Conservation (phyloP, 2,329 filamentous ascomycete species). For the Scorias spongiosa region DNA sequence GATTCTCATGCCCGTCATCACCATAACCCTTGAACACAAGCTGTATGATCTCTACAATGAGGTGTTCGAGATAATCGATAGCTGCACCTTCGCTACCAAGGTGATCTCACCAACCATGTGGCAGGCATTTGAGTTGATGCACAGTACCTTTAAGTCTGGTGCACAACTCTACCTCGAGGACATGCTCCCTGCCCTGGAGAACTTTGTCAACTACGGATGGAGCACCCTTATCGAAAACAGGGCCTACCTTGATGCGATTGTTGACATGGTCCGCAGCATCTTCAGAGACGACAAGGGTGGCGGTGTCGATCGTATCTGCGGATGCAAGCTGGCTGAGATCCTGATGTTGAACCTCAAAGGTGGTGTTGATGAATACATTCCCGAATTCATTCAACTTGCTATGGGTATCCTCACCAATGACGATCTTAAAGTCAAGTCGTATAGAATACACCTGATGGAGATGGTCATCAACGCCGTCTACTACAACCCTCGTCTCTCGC, state of each 20-base stretch:
- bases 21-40: conserved; percentile 92
- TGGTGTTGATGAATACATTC: conserved; percentile 74
- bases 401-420: conserved; percentile 66
- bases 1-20: conserved; percentile 92
- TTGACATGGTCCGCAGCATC: conserved; percentile 89
- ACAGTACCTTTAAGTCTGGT: conserved; percentile 91
- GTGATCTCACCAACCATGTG: conserved; percentile 94
- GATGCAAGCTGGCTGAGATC: conserved; percentile 91
- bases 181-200: conserved; percentile 95
- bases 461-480: conserved; percentile 98
- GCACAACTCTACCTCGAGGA: conserved; percentile 96
- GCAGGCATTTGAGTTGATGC: conserved; percentile 93
- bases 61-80: conserved; percentile 97
- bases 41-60: conserved; percentile 97
- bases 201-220: conserved; percentile 89
- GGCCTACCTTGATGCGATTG: conserved; percentile 72
- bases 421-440: conserved; percentile 78
- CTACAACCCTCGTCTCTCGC: conserved; percentile 77
- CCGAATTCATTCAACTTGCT: conserved; percentile 75
- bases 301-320: conserved; percentile 87
- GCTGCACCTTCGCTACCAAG: conserved; percentile 96
- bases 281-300: conserved; percentile 86
- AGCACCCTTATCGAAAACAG: conserved; percentile 68
- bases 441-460: conserved; percentile 93
- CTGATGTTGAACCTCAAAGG: conserved; percentile 92